These are phyloP conservation scores for Candida manassasensis DNA, from an alignment of 805 yeast species.

Conservation along the genomic window DNA sequence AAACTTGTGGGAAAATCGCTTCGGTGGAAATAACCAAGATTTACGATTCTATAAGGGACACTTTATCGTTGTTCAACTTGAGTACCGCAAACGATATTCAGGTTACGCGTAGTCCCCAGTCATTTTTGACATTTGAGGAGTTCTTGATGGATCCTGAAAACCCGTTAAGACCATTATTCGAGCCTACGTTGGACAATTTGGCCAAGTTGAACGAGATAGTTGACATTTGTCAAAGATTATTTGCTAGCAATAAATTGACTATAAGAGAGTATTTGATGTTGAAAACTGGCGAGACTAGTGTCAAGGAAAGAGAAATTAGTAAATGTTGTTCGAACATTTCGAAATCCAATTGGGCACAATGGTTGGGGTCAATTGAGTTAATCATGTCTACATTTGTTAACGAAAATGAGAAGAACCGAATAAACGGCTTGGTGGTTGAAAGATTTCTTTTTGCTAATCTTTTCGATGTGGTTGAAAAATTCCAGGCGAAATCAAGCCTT, in stretches of 20 bases:
- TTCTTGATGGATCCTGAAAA: constrained; percentile 14
- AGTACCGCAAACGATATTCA: not conserved
- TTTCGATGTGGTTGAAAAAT: constrained; percentile 19
- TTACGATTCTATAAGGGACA: constrained; percentile 25
- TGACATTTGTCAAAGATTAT: constrained; percentile 28
- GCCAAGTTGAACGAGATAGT: constrained; percentile 17
- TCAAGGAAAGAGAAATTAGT: constrained; percentile 23
- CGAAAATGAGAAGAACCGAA: constrained; percentile 7
- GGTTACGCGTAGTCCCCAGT: not conserved
- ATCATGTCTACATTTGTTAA: constrained; percentile 20
- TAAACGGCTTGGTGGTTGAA: constrained; percentile 23
- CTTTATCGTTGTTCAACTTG: constrained; percentile 11
- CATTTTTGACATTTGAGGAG: constrained; percentile 9
- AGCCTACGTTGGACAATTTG: constrained; percentile 14
- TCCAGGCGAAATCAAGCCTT: constrained; percentile 8
- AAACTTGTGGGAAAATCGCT: constrained; percentile 11
- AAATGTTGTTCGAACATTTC: constrained; percentile 20
- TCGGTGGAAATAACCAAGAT: constrained; percentile 25
- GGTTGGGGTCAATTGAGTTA: constrained; percentile 15
- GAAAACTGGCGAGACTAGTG: constrained; percentile 13
- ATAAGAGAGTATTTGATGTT: constrained; percentile 24
- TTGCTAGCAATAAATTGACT: constrained; percentile 31
- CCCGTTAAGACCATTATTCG: constrained; percentile 15
- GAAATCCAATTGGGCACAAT: constrained; percentile 17
- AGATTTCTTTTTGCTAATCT: constrained; percentile 24